These are phyloP conservation scores for Saraca asoca DNA, from an alignment of 331 rosid species.

Conservation along the genomic window DNA sequence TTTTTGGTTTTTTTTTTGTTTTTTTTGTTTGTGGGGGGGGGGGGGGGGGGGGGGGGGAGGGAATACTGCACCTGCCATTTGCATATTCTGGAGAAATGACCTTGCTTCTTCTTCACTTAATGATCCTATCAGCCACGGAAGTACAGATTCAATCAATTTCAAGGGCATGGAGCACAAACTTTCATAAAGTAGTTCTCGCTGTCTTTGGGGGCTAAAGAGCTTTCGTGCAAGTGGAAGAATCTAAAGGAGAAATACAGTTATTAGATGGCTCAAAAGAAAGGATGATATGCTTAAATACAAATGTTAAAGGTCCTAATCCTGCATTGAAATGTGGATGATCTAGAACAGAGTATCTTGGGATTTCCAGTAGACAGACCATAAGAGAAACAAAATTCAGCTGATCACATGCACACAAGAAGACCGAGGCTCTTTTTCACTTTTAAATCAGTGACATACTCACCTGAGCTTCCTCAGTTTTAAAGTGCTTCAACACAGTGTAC, in stretches of 20 bases:
- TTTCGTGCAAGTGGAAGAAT: constrained; percentile 73
- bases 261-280: constrained; percentile 28
- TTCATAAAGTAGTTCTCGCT: constrained; percentile 64
- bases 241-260: constrained; percentile 41
- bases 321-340: not conserved
- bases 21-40: too few species aligned
- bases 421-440: constrained; percentile 2
- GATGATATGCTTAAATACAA: constrained; percentile 5
- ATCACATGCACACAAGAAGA: not conserved
- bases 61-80: constrained; percentile 57
- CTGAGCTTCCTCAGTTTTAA: constrained; percentile 71
- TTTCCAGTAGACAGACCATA: constrained; percentile 12
- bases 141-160: constrained; percentile 69
- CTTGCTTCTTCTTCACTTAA: constrained; percentile 61
- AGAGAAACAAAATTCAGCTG: not conserved
- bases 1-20: too few species aligned
- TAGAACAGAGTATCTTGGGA: constrained; percentile 1
- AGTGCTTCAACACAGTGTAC: constrained; percentile 62
- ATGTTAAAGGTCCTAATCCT: constrained; percentile 9
- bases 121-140: constrained; percentile 69
- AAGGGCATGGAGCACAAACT: constrained; percentile 73
- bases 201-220: constrained; percentile 63
- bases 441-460: constrained; percentile 35
- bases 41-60: not conserved
- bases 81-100: constrained; percentile 57